A percentile compares a stretch with the other conserved stretches of the same genome.
Conservation (phyloP, 2,329 filamentous ascomycete genomes). For the Talaromyces sp. region DNA sequence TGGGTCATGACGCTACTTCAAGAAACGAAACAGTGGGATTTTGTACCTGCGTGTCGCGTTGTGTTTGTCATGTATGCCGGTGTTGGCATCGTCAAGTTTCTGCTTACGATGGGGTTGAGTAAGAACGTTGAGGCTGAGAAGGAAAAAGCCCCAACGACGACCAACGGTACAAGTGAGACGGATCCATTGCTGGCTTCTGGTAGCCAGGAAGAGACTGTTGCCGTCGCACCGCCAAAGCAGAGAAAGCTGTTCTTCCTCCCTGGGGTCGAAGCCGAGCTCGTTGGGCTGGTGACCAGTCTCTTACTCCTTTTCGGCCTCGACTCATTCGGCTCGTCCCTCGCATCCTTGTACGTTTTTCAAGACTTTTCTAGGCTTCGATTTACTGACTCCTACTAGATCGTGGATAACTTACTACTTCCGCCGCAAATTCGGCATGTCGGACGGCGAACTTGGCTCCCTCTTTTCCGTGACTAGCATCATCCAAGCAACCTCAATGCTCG, state of each 20-base stretch:
- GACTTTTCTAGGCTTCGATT: neutral
- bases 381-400: conserved; percentile 25
- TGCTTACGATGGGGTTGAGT: conserved; percentile 51
- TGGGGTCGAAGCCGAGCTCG: conserved; percentile 51
- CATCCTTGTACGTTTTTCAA: conserved; percentile 51
- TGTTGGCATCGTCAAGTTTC: conserved; percentile 57
- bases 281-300: conserved; percentile 46
- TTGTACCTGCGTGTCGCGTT: conserved; percentile 50
- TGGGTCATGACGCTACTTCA: conserved; percentile 56
- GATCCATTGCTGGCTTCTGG: conserved; percentile 31
- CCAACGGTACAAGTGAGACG: conserved; percentile 32
- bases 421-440: conserved; percentile 52
- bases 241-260: conserved; percentile 47
- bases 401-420: conserved; percentile 58
- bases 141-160: conserved; percentile 19
- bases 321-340: conserved; percentile 67
- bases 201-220: conserved; percentile 4
- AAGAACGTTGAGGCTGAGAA: conserved; percentile 44
- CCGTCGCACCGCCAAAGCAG: conserved; percentile 16
- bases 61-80: conserved; percentile 58
- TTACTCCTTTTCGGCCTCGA: conserved; percentile 67
- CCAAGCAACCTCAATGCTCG: conserved; percentile 42
- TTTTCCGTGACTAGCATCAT: conserved; percentile 50
- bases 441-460: conserved; percentile 53
- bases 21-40: conserved; percentile 41